These are phyloP conservation scores for Pestalotiopsis sp. DNA, from an alignment of 2,329 filamentous ascomycete genomes.

Conservation along the genomic window DNA sequence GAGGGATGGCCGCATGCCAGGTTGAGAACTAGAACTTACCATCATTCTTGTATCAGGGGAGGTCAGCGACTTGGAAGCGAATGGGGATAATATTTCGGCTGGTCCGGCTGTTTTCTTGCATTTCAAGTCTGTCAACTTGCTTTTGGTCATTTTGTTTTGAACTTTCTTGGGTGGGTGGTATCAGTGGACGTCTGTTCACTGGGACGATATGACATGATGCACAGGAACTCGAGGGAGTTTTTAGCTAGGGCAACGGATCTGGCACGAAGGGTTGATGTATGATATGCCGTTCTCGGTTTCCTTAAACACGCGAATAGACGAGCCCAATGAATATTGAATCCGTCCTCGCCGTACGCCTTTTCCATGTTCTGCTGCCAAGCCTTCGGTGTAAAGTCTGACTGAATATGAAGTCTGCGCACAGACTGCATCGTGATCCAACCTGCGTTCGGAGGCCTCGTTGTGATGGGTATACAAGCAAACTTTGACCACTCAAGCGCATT, in stretches of 20 bases:
- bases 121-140: constrained; percentile 7
- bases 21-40: constrained; percentile 1
- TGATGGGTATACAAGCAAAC: no score
- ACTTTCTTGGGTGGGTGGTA: not conserved
- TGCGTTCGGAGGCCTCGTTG: no score
- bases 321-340: constrained; percentile 30
- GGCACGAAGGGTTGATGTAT: not conserved
- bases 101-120: constrained; percentile 24
- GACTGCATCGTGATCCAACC: no score
- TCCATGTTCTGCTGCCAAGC: constrained; percentile 23
- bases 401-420: no score
- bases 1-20: not conserved
- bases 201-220: constrained; percentile 5
- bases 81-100: constrained; percentile 21
- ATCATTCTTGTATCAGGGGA: not conserved
- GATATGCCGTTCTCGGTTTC: constrained; percentile 2
- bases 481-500: no score
- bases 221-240: not conserved
- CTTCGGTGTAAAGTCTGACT: no score
- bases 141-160: constrained; percentile 1
- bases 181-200: not conserved
- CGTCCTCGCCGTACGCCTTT: constrained; percentile 44
- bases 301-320: constrained; percentile 13
- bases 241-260: not conserved
- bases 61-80: not conserved